A percentile compares a stretch with the other conserved stretches of the same genome.
phyloP scores from a whole-genome alignment of 2,329 filamentous ascomycete species.

The Claviceps citrina region DNA sequence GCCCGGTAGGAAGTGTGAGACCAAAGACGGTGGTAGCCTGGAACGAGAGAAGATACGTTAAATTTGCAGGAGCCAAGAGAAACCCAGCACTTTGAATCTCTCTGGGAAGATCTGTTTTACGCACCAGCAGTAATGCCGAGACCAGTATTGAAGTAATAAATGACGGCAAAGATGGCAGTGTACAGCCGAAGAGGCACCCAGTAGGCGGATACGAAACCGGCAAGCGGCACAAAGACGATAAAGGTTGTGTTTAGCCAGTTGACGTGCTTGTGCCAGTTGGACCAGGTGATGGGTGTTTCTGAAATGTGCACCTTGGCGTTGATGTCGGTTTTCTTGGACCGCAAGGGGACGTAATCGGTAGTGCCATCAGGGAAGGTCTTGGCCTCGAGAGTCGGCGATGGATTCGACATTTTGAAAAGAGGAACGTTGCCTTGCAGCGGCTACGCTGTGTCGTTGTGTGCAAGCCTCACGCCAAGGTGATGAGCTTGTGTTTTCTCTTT shows the following conservation, averaged over 20 bases:
- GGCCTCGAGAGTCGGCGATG: slow-evolving; percentile 16
- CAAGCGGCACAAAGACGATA: slow-evolving; percentile 62
- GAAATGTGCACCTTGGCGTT: slow-evolving; percentile 69
- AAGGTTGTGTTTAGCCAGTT: slow-evolving; percentile 83
- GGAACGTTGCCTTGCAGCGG: background rate
- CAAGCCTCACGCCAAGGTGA: background rate
- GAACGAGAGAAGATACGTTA: too few relatives aligned
- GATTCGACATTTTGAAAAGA: slow-evolving; percentile 3
- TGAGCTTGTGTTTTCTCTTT: too few relatives aligned
- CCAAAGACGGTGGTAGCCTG: slow-evolving; percentile 56
- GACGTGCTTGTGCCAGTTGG: slow-evolving; percentile 84
- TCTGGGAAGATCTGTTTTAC: slow-evolving; percentile 12
- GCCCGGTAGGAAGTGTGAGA: slow-evolving; percentile 75
- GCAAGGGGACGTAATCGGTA: slow-evolving; percentile 38
- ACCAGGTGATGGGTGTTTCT: slow-evolving; percentile 61
- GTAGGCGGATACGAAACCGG: slow-evolving; percentile 57
- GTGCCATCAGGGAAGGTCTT: slow-evolving; percentile 36
- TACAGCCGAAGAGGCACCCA: slow-evolving; percentile 62
- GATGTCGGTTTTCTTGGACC: slow-evolving; percentile 29
- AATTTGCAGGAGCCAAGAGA: too few relatives aligned
- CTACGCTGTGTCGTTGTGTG: background rate
- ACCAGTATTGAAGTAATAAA: slow-evolving; percentile 74
- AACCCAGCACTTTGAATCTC: too few relatives aligned
- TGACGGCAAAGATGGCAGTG: slow-evolving; percentile 57
- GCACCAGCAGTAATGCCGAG: slow-evolving; percentile 64